Evolutionary conservation across 31 red algal species (phyloP), one percentile per base, ranked within the genome.

Genomic region (Asparagopsis taxiformis): DNA sequence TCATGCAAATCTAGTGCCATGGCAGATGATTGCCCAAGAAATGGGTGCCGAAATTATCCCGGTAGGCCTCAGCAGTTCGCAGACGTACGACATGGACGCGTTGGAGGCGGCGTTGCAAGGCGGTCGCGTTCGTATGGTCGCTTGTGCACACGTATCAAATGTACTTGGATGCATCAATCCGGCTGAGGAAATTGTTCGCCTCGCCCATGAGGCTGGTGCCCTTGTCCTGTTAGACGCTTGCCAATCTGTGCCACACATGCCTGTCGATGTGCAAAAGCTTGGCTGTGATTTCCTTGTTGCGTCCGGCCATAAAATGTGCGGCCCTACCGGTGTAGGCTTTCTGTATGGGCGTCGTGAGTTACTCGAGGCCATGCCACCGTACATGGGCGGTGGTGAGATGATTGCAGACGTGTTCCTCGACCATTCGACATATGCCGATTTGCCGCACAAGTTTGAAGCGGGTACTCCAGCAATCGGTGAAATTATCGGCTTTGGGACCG

Each of bases 1-100:
- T 53, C 92, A 95, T 67, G 72, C 88, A n/a, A 99, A 99, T 79
- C 77, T 99, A 29, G 88, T 99, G 20, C 92, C 97, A 24, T 99
- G 92, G 91, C 92, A 95, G 70, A 70, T 95, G 37, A n/a, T 95
- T 38, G 91, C 92, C 17, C 43, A 82, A 41, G 20, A 65, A 24
- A 80, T 63, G n/a, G 91, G 91, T 2, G 91, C 97, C 0, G 35
- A 61, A 3, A 33, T 99, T 9, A 61, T 71, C 2, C 53, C 59
- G 23, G 68, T 99, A 9, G 77, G 66, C 10, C 75, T 95, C 62
- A 63, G 44, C 16, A 21, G 52, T 3, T 0, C 74, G 13, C 28
- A 76, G 26, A 44, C 68, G 32, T 80, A 81, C 25, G 91, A 95
- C 62, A 51, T 93, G 6, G 63, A 48, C n/a, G 78, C 82, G 8